phyloP scores from a whole-genome alignment of 768 basidiomycete genomes.

The Pholiota microspora region DNA sequence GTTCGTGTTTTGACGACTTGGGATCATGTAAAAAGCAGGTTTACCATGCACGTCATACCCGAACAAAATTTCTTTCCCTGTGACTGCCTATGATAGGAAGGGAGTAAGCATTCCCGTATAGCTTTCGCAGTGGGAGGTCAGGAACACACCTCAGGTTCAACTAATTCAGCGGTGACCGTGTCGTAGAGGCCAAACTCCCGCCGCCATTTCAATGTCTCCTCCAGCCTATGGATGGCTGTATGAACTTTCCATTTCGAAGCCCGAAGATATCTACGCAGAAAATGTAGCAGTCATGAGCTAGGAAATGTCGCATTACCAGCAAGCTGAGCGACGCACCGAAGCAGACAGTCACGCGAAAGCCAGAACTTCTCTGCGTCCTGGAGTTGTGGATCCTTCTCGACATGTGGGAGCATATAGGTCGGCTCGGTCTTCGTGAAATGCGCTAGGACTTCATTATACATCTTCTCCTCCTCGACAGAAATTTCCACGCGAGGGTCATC shows the following conservation, averaged over 20 bases:
- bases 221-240: conserved; percentile 62
- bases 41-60: conserved; percentile 70
- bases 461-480: conserved; percentile 41
- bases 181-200: conserved; percentile 76
- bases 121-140: background rate
- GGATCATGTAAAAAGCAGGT: conserved; percentile 69
- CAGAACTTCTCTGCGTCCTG: conserved; percentile 74
- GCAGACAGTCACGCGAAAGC: conserved; percentile 75
- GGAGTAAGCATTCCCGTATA: background rate
- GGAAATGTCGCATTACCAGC: too few species aligned
- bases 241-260: conserved; percentile 71
- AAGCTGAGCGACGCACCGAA: conserved; percentile 41
- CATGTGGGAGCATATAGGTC: conserved; percentile 48
- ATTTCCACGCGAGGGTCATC: conserved; percentile 35
- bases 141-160: conserved; percentile 69
- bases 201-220: conserved; percentile 76
- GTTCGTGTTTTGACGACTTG: conserved; percentile 75
- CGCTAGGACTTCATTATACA: conserved; percentile 53
- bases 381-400: conserved; percentile 40
- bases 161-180: conserved; percentile 51
- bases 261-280: conserved; percentile 60
- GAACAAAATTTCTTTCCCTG: conserved; percentile 78
- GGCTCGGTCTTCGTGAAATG: conserved; percentile 50
- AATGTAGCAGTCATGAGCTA: background rate
- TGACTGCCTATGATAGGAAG: conserved; percentile 50